Conservation (phyloP, 371 early-diverging fungal genomes). For the Amoeboaphelidium protococcarum region DNA sequence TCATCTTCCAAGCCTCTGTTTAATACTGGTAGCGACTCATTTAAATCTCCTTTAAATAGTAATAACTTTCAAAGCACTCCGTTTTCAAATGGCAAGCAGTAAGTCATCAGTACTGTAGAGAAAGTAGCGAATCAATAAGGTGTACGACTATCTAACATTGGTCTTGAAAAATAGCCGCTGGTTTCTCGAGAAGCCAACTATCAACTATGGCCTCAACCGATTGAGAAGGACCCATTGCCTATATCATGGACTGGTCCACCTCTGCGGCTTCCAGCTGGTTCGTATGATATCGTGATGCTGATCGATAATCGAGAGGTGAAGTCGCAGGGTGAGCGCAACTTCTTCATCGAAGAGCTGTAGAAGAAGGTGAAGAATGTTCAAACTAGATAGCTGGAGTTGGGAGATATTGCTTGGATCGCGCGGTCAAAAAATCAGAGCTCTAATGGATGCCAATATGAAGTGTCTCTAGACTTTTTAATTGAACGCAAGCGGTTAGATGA, state of each 20-base stretch:
- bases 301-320: background rate
- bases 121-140: background rate
- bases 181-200: background rate
- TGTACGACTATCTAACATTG: background rate
- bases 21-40: background rate
- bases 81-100: background rate
- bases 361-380: background rate
- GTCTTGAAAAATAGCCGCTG: background rate
- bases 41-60: background rate
- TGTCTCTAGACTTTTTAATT: slow-evolving; percentile 53
- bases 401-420: background rate
- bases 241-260: background rate
- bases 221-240: background rate
- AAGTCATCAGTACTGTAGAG: background rate
- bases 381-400: background rate
- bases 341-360: background rate
- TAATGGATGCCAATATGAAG: slow-evolving; percentile 13
- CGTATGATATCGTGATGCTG: background rate
- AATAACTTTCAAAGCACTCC: no score
- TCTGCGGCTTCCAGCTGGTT: background rate
- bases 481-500: slow-evolving; percentile 91
- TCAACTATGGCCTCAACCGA: background rate
- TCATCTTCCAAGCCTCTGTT: background rate
- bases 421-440: background rate
- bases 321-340: background rate